These are phyloP conservation scores for Umbelopsis sp. DNA, from an alignment of 192 early-diverging fungal genomes.

Conservation along the genomic window DNA sequence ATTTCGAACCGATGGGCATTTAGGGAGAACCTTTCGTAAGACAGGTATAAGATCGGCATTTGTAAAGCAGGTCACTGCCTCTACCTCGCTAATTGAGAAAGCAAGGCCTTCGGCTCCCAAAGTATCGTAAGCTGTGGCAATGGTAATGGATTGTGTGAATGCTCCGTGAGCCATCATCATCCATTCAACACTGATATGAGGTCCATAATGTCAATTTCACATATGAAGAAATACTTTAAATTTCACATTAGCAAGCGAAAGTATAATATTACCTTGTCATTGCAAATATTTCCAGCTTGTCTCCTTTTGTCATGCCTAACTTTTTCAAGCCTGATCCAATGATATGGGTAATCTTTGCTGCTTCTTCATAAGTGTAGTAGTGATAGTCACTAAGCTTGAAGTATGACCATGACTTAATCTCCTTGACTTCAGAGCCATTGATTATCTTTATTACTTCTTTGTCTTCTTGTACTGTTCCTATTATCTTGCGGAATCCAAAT, in stretches of 20 bases:
- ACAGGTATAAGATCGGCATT: constrained; percentile 71
- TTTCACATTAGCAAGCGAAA: background rate
- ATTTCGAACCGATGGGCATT: constrained; percentile 57
- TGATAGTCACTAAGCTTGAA: constrained; percentile 76
- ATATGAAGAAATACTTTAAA: background rate
- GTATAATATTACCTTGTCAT: constrained; percentile 33
- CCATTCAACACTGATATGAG: constrained; percentile 25
- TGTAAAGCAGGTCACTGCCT: constrained; percentile 68
- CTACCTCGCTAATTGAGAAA: constrained; percentile 79
- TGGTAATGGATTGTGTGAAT: constrained; percentile 70
- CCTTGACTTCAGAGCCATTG: constrained; percentile 55
- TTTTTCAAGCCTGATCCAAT: constrained; percentile 54
- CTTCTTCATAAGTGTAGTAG: constrained; percentile 79
- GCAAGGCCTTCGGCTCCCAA: constrained; percentile 81
- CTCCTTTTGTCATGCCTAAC: constrained; percentile 26
- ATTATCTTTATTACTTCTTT: constrained; percentile 68
- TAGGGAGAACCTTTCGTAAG: constrained; percentile 54
- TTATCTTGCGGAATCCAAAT: constrained; percentile 70
- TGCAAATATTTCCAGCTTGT: constrained; percentile 32
- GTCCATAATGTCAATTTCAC: background rate
- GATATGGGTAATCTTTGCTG: constrained; percentile 43
- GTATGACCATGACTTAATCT: constrained; percentile 81
- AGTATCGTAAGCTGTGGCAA: constrained; percentile 85
- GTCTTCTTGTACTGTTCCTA: constrained; percentile 67
- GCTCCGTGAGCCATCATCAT: constrained; percentile 39